These are phyloP conservation scores for Umbelopsis sp. DNA, from an alignment of 192 early-diverging fungal genomes.

Conservation along the genomic window DNA sequence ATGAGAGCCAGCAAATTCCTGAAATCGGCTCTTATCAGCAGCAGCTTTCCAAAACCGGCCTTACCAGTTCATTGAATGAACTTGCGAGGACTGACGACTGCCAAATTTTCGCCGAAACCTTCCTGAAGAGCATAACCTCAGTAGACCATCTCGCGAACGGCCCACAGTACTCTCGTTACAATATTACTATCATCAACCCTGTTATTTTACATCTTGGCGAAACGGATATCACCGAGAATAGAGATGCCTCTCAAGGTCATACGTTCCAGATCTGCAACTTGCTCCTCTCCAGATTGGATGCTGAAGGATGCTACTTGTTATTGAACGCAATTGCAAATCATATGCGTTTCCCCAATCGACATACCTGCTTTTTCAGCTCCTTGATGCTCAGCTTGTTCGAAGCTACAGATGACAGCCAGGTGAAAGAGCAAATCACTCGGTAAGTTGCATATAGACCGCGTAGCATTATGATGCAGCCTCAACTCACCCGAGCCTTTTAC, in stretches of 20 bases:
- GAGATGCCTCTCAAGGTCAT: conserved; percentile 1
- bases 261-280: background rate
- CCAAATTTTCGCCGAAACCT: conserved; percentile 59
- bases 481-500: background rate
- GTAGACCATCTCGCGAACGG: conserved; percentile 39
- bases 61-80: conserved; percentile 76
- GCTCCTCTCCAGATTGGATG: conserved; percentile 61
- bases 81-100: conserved; percentile 60
- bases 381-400: conserved; percentile 87
- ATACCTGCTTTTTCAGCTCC: conserved; percentile 93
- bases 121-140: conserved; percentile 51
- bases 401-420: conserved; percentile 67
- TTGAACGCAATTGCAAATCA: conserved; percentile 94
- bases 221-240: background rate
- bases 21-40: conserved; percentile 82
- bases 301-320: conserved; percentile 84
- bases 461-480: background rate
- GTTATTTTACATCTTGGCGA: background rate
- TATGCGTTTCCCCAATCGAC: conserved; percentile 94
- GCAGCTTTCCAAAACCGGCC: conserved; percentile 53
- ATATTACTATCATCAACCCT: conserved; percentile 13
- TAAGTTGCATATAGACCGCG: conserved; percentile 27
- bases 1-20: conserved; percentile 85
- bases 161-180: conserved; percentile 49
- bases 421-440: conserved; percentile 94